Evolutionary conservation across 768 basidiomycete species (phyloP).

Genomic region (Tulasnella sp.): DNA sequence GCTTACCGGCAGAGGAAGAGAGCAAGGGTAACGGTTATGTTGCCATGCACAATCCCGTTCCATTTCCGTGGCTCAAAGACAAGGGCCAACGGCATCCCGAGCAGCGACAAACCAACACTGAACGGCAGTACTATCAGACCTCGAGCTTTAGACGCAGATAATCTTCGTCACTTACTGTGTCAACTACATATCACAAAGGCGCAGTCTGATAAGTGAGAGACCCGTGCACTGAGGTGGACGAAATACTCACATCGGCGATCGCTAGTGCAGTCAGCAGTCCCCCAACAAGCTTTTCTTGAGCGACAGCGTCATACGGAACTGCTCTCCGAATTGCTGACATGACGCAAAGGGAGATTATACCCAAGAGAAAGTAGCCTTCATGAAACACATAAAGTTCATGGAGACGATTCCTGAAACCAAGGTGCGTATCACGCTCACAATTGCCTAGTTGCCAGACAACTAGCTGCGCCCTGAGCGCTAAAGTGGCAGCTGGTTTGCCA

Average conservation of each 20-base stretch:
- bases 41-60: constrained; percentile 75
- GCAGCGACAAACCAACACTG: constrained; percentile 56
- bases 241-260: constrained; percentile 59
- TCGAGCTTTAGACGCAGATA: constrained; percentile 27
- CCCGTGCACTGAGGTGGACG: constrained; percentile 13
- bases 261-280: constrained; percentile 59
- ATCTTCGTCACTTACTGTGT: constrained; percentile 50
- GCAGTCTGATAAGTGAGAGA: constrained; percentile 1
- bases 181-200: constrained; percentile 41
- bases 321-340: constrained; percentile 64
- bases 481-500: not conserved
- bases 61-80: constrained; percentile 50
- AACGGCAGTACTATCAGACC: not conserved
- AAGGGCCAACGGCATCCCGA: constrained; percentile 55
- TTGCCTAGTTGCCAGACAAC: constrained; percentile 65
- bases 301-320: constrained; percentile 39
- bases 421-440: constrained; percentile 41
- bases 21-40: constrained; percentile 59
- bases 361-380: constrained; percentile 58
- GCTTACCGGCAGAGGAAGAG: constrained; percentile 56
- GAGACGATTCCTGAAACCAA: not conserved
- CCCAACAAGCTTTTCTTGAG: constrained; percentile 57
- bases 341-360: constrained; percentile 60
- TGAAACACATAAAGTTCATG: not conserved
- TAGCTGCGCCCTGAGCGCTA: constrained; percentile 39